phyloP scores from a whole-genome alignment of 169 alveolate genomes.

The Theileria annulata region DNA sequence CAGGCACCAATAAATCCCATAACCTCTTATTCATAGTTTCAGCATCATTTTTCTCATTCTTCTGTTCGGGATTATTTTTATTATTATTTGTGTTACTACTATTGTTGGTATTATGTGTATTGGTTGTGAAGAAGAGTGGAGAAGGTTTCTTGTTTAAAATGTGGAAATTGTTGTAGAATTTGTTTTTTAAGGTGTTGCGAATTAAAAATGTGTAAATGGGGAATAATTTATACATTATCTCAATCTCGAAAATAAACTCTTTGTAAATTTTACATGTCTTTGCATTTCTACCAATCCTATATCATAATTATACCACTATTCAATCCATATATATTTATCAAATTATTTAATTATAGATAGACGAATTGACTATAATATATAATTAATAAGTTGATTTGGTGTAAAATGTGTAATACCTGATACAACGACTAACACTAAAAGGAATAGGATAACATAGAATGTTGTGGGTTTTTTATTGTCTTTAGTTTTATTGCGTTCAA shows the following conservation, averaged over 20 bases:
- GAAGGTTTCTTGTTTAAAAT: background rate
- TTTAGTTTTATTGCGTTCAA: constrained; percentile 11
- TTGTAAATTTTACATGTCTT: constrained; percentile 32
- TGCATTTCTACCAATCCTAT: constrained; percentile 50
- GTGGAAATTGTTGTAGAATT: background rate
- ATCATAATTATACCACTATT: background rate
- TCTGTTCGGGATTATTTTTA: too few species aligned
- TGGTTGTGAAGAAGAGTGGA: background rate
- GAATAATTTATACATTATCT: background rate
- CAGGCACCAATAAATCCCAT: constrained; percentile 64
- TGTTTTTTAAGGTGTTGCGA: background rate
- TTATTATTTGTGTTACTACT: too few species aligned
- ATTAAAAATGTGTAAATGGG: background rate
- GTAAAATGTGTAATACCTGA: constrained; percentile 41
- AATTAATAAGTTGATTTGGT: background rate
- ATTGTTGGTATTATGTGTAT: background rate
- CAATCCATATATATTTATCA: too few species aligned
- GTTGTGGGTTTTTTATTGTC: constrained; percentile 21
- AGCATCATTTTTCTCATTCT: background rate
- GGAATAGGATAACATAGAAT: constrained; percentile 46
- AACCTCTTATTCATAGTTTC: constrained; percentile 21
- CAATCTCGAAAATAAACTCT: background rate
- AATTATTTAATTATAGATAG: too few species aligned
- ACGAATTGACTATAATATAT: background rate
- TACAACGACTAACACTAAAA: constrained; percentile 37